Evolutionary conservation across 176 grass and related monocot species (phyloP), one percentile per base, ranked within the genome.

Genomic region (Hsuehochloa calcarea): DNA sequence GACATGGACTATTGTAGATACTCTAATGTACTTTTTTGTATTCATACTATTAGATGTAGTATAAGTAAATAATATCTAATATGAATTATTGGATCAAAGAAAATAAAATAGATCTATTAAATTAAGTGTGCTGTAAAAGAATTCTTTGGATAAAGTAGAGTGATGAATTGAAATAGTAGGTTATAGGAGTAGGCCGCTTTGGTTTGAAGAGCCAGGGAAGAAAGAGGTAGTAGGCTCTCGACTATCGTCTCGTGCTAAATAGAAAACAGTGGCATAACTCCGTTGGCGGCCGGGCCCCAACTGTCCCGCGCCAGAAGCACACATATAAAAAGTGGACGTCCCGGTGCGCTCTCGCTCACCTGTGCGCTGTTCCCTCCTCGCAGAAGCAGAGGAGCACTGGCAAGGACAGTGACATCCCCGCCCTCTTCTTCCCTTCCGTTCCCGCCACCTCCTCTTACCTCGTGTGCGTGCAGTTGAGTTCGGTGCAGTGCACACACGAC

Each of bases 341-440:
- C 50, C 51, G 51, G 51, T 5, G 49, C 49, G 50, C 7, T 6
- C 35, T 52, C 66, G 5, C 50, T 55, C 40, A 6, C 35, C 22
- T 67, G 11, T 15, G 66, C n/a, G 74, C 66, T 55, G 86, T 50
- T 40, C 71, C 41, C 35, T 52, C 77, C 45, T 63, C 63, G 80
- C 72, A 26, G 31, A 26, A 72, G 26, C 72, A 26, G n/a, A 26
- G 79, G 26, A 22, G 62, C 87, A 88, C 68, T 89, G 83, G 14
- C 79, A 65, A 31, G 73, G 84, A 78, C 72, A 78, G 88, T 71
- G 88, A 78, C 84, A 40, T 70, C 85, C 35, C 20, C 39, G 10
- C 34, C 15, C 76, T 38, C 51, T 6, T 26, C 22, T 60, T 56
- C 10, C 3, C 6, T 67, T 8, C 31, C 1, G 15, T 45, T 40